A percentile compares a stretch with the other conserved stretches of the same genome.
These are phyloP conservation scores for Spiromastix sp. DNA, from an alignment of 2,329 filamentous ascomycete species.

Conservation along the genomic window DNA sequence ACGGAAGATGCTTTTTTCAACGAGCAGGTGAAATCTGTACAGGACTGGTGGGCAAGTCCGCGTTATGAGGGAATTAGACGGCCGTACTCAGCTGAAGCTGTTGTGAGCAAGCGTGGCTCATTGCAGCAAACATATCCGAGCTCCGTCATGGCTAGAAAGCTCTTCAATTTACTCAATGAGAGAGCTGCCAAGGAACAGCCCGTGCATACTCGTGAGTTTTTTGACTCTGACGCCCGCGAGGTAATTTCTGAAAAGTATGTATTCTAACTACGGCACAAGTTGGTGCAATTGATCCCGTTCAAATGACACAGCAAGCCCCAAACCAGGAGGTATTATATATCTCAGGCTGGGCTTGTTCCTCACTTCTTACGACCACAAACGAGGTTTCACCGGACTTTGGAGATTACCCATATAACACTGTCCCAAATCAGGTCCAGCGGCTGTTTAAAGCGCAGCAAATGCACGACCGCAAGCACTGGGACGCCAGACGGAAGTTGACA, in stretches of 20 bases:
- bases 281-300: slow-evolving; percentile 96
- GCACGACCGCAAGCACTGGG: slow-evolving; percentile 94
- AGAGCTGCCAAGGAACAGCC: slow-evolving; percentile 69
- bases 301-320: slow-evolving; percentile 96
- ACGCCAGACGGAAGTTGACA: slow-evolving; percentile 67
- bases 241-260: slow-evolving; percentile 3
- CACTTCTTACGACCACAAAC: slow-evolving; percentile 84
- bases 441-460: slow-evolving; percentile 93
- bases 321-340: slow-evolving; percentile 95
- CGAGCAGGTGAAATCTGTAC: slow-evolving; percentile 71
- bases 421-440: slow-evolving; percentile 94
- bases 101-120: slow-evolving; percentile 85
- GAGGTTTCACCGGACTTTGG: slow-evolving; percentile 97
- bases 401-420: slow-evolving; percentile 98
- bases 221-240: too few species aligned
- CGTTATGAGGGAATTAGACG: slow-evolving; percentile 83
- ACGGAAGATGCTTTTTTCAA: slow-evolving; percentile 81
- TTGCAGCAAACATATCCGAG: slow-evolving; percentile 82
- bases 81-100: slow-evolving; percentile 80
- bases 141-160: slow-evolving; percentile 87
- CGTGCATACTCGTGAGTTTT: slow-evolving; percentile 78
- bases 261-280: slow-evolving; percentile 44
- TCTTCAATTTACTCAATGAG: slow-evolving; percentile 81
- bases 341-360: slow-evolving; percentile 95
- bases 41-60: slow-evolving; percentile 80